Evolutionary conservation across 495 filamentous ascomycete genomes (phyloP).

Genomic region (Xylaria bambusicola): DNA sequence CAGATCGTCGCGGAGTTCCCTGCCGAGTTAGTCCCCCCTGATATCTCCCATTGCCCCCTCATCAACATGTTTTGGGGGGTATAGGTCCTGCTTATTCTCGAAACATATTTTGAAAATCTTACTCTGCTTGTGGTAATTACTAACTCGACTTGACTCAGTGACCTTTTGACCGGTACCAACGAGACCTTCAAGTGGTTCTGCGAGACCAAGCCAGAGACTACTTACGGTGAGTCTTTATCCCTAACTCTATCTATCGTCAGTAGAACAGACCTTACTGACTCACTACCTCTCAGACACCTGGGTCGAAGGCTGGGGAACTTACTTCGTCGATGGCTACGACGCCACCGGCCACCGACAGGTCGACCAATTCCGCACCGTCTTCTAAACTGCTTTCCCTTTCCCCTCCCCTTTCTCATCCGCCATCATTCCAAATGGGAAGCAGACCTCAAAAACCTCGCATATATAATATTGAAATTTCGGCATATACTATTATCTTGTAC

Average conservation of each 20-base stretch:
- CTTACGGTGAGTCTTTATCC: conserved; percentile 20
- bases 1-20: conserved; percentile 23
- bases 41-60: too few species aligned
- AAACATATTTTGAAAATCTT: too few species aligned
- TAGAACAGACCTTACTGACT: conserved; percentile 7
- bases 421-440: too few species aligned
- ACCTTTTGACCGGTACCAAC: conserved; percentile 14
- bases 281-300: conserved; percentile 22
- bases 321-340: conserved; percentile 26
- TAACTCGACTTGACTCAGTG: too few species aligned
- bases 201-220: conserved; percentile 24
- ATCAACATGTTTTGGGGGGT: too few species aligned
- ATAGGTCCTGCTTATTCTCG: too few species aligned
- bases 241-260: background rate
- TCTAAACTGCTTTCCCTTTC: conserved; percentile 4
- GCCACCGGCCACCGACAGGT: conserved; percentile 27
- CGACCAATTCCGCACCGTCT: conserved; percentile 18
- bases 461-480: too few species aligned
- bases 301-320: conserved; percentile 25
- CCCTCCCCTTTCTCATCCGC: too few species aligned
- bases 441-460: too few species aligned
- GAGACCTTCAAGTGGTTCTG: conserved; percentile 23
- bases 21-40: too few species aligned
- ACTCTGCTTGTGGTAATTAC: too few species aligned
- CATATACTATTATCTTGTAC: too few species aligned